phyloP scores from a whole-genome alignment of 2,329 filamentous ascomycete genomes.

The Colletotrichum melonis region DNA sequence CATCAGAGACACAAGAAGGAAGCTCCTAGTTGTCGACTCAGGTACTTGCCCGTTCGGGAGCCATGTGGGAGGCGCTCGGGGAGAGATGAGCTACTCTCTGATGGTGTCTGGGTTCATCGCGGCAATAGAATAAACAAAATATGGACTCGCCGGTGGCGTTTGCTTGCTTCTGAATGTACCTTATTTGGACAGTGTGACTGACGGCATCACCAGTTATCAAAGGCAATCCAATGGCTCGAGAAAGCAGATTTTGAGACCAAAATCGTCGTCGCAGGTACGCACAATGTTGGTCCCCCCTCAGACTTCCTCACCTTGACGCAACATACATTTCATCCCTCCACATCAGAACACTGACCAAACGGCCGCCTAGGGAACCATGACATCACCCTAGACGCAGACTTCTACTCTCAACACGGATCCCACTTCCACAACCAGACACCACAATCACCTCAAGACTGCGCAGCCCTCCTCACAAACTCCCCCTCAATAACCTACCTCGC shows the following conservation, averaged over 20 bases:
- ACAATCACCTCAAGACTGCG: slow-evolving; percentile 65
- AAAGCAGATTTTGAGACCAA: slow-evolving; percentile 75
- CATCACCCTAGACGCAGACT: slow-evolving; percentile 74
- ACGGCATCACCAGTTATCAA: slow-evolving; percentile 57
- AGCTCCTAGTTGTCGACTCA: slow-evolving; percentile 8
- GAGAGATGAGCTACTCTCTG: not conserved
- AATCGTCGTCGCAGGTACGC: slow-evolving; percentile 73
- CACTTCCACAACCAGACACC: slow-evolving; percentile 67
- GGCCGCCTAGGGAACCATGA: slow-evolving; percentile 76
- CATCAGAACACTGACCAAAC: not conserved
- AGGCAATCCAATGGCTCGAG: slow-evolving; percentile 74
- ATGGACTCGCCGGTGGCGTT: not conserved
- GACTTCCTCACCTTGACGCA: not conserved
- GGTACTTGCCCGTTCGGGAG: not conserved
- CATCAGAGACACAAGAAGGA: not conserved
- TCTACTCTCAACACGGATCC: slow-evolving; percentile 64
- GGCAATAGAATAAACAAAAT: not conserved
- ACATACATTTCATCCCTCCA: not conserved
- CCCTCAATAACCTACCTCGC: slow-evolving; percentile 72
- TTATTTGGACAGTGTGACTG: not conserved
- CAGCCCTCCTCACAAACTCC: slow-evolving; percentile 64
- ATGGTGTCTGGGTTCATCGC: slow-evolving; percentile 11
- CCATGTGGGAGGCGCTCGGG: slow-evolving; percentile 19
- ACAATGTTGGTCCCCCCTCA: slow-evolving; percentile 32
- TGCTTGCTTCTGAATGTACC: not conserved